Evolutionary conservation across 2,329 filamentous ascomycete genomes (phyloP).

Genomic region (Stagonosporopsis cucurbitacearum): DNA sequence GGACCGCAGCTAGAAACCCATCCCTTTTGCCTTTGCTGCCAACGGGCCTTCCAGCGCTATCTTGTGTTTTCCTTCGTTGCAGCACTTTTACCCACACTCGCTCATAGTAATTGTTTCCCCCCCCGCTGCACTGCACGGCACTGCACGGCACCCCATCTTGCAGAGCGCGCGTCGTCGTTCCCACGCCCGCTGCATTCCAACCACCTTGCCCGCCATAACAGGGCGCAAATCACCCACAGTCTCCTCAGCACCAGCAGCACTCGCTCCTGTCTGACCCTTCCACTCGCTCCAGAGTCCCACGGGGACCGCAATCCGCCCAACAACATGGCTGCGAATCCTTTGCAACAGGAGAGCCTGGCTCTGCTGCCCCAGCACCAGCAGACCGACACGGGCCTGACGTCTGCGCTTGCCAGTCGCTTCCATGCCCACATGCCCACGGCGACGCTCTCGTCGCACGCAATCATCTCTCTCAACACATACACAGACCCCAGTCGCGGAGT

Average conservation of each 20-base stretch:
- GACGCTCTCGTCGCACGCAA: constrained; percentile 85
- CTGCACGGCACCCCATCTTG: constrained; percentile 12
- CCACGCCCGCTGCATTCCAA: constrained; percentile 35
- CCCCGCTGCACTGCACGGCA: too few species aligned
- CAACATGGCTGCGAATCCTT: constrained; percentile 65
- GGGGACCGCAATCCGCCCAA: constrained; percentile 42
- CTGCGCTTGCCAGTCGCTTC: constrained; percentile 85
- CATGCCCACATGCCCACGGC: constrained; percentile 90
- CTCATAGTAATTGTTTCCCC: constrained; percentile 33
- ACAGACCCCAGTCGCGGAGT: constrained; percentile 85
- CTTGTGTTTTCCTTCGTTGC: constrained; percentile 41
- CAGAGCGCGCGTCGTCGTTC: constrained; percentile 25
- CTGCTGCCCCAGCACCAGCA: constrained; percentile 84
- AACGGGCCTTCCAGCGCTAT: constrained; percentile 23
- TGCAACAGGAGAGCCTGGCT: constrained; percentile 79
- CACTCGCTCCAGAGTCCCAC: constrained; percentile 45
- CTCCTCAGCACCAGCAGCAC: constrained; percentile 13
- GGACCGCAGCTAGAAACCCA: constrained; percentile 14
- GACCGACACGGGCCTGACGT: constrained; percentile 78
- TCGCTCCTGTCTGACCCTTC: constrained; percentile 29
- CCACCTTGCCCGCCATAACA: constrained; percentile 4
- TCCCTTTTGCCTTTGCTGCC: constrained; percentile 28
- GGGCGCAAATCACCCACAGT: constrained; percentile 19
- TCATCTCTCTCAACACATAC: constrained; percentile 94
- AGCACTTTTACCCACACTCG: constrained; percentile 37